phyloP scores from a whole-genome alignment of 1,139 yeast species.

The Zygoascus meyerae region DNA sequence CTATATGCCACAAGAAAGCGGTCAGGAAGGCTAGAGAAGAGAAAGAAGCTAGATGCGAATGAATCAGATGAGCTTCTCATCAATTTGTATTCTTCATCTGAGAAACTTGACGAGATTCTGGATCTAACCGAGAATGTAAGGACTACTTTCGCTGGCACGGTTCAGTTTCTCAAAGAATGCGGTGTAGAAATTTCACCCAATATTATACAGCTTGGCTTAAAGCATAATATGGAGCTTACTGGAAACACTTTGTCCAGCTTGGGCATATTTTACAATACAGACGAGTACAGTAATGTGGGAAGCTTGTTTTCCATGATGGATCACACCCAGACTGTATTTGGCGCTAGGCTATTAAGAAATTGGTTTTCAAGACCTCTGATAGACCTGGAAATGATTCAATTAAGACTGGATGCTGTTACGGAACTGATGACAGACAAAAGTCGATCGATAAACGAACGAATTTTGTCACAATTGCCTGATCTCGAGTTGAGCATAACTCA shows the following conservation, averaged over 20 bases:
- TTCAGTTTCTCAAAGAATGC: slow-evolving; percentile 56
- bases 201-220: slow-evolving; percentile 48
- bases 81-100: not conserved
- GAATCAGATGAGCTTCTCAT: slow-evolving; percentile 5
- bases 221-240: slow-evolving; percentile 59
- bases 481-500: slow-evolving; percentile 43
- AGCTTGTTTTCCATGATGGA: slow-evolving; percentile 74
- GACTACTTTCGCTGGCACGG: slow-evolving; percentile 45
- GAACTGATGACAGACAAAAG: slow-evolving; percentile 46
- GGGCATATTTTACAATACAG: slow-evolving; percentile 65
- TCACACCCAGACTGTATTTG: slow-evolving; percentile 74
- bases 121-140: slow-evolving; percentile 30
- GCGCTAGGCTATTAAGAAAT: slow-evolving; percentile 54
- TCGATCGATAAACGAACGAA: slow-evolving; percentile 20
- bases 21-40: not conserved
- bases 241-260: slow-evolving; percentile 62
- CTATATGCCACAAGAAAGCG: slow-evolving; percentile 14
- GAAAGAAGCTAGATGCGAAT: slow-evolving; percentile 1
- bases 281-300: slow-evolving; percentile 54
- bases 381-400: slow-evolving; percentile 46
- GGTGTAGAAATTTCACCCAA: slow-evolving; percentile 50
- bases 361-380: slow-evolving; percentile 78
- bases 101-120: slow-evolving; percentile 10
- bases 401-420: slow-evolving; percentile 58
- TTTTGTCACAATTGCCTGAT: slow-evolving; percentile 50